phyloP scores from a whole-genome alignment of 495 filamentous ascomycete species.

The Aspergillus nanangensis region DNA sequence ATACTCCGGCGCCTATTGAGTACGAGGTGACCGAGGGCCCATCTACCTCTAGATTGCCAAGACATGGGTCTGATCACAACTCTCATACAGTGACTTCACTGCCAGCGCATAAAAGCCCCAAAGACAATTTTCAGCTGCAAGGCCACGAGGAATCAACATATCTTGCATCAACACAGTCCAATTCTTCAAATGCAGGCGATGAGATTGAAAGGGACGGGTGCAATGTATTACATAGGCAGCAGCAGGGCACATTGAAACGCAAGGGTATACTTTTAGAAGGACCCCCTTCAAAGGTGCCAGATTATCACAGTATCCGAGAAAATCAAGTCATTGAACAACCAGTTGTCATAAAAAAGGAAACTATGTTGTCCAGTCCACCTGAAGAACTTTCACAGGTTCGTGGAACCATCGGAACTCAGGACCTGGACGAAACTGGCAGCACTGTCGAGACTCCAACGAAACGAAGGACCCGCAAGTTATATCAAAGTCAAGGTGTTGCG shows the following conservation, averaged over 20 bases:
- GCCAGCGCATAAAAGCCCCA: too few relatives aligned
- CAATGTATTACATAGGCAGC: slow-evolving; percentile 31
- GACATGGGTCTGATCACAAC: too few relatives aligned
- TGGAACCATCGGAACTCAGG: slow-evolving; percentile 48
- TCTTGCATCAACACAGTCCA: slow-evolving; percentile 10
- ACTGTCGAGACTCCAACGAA: slow-evolving; percentile 60
- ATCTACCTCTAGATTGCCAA: too few relatives aligned
- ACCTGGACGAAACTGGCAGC: slow-evolving; percentile 66
- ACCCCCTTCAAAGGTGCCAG: too few relatives aligned
- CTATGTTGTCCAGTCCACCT: slow-evolving; percentile 27
- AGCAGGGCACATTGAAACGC: slow-evolving; percentile 15
- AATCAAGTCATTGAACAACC: too few relatives aligned
- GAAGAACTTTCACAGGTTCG: slow-evolving; percentile 23
- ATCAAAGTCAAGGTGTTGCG: too few relatives aligned
- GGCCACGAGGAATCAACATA: too few relatives aligned
- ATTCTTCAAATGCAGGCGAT: slow-evolving; percentile 7
- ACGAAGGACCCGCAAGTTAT: slow-evolving; percentile 32
- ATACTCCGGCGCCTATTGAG: neutral
- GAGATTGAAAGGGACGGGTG: slow-evolving; percentile 14
- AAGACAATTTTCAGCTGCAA: too few relatives aligned
- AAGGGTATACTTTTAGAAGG: slow-evolving; percentile 16
- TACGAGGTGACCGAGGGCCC: too few relatives aligned
- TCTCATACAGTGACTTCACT: too few relatives aligned
- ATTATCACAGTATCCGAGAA: too few relatives aligned
- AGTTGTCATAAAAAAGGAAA: slow-evolving; percentile 28